phyloP scores from a whole-genome alignment of 345 rosid genomes.

The Nephelium lappaceum region DNA sequence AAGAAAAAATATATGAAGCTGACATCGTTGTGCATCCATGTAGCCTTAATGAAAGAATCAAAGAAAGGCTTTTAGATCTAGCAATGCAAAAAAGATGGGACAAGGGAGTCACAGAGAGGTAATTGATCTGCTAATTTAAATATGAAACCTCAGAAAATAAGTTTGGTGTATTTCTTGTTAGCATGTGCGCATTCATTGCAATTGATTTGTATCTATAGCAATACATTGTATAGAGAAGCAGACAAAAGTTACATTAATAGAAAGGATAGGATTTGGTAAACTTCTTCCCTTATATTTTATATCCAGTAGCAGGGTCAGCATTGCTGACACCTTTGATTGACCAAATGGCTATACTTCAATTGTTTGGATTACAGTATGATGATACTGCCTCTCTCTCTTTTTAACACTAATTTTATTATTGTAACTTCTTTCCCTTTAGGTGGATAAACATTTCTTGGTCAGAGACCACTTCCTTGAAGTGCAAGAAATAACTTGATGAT shows the following conservation, averaged over 20 bases:
- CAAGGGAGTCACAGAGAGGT: too few relatives aligned
- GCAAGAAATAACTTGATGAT: too few relatives aligned
- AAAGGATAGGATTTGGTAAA: background rate
- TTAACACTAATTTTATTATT: too few relatives aligned
- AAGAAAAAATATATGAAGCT: conserved; percentile 3
- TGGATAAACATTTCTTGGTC: too few relatives aligned
- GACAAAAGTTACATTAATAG: background rate
- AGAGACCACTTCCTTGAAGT: too few relatives aligned
- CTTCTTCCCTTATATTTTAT: background rate
- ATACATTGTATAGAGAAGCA: background rate
- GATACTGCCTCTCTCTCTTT: too few relatives aligned
- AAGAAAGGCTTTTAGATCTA: background rate
- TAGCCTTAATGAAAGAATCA: background rate
- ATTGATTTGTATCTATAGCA: background rate
- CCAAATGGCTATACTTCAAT: background rate
- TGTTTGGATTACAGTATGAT: too few relatives aligned
- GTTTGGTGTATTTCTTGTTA: background rate
- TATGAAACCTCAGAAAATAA: background rate
- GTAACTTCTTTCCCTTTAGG: too few relatives aligned
- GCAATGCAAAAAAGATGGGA: too few relatives aligned
- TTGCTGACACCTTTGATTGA: background rate
- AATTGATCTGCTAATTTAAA: background rate
- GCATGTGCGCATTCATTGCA: background rate
- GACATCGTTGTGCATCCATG: background rate
- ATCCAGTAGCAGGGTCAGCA: too few relatives aligned